Evolutionary conservation across 495 filamentous ascomycete species (phyloP), one percentile per base, ranked within the genome.

Genomic region (Beverwykella pulmonaria): DNA sequence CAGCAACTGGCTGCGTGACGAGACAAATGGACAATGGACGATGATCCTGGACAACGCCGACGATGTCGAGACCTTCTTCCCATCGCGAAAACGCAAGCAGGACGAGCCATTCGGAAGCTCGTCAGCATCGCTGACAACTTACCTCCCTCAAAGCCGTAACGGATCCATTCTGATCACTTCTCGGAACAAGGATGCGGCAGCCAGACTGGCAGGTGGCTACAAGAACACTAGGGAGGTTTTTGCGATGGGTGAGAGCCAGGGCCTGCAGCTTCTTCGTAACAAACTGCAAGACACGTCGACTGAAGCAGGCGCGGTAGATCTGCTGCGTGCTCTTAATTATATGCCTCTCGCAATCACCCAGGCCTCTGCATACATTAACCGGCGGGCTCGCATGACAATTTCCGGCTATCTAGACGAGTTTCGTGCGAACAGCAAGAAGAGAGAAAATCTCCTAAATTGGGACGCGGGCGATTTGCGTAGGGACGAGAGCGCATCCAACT

Each of bases 401-500:
- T 20, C 23, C 55, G 32, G 76, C 57, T 81, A 81, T 61, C 58
- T 81, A 1, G 34, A 73, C 29, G 59, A 73, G 20, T 80, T 80
- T 69, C 69, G 68, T 26, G 66, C 72, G 59, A 79, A 67, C 61
- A 75, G 81, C 66, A 34, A 65, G 25, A 73, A 75, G 49, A 78
- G 67, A 69, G 66, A 61, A 36, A 76, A 63, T 65, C 76, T 83
- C 26, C 67, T 83, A 6, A 61, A 76, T 52, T 62, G 73, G 22
- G 65, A 81, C 48, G 67, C 34, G 10, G 75, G 70, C 14, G 62
- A 81, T 0, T 71, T 75, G 47, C 76, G 78, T 39, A 60, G 80
- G 72, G 80, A 83, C 60, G 15, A 46, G 50, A 67, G 78, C 34
- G 76, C 76, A 4, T 71, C 74, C 52, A 82, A 80, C 36, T 64